Percentiles rank a stretch among this genome's conserved stretches.
Evolutionary conservation across 2,329 filamentous ascomycete species (phyloP).

Genomic region (Exophiala viscosa): DNA sequence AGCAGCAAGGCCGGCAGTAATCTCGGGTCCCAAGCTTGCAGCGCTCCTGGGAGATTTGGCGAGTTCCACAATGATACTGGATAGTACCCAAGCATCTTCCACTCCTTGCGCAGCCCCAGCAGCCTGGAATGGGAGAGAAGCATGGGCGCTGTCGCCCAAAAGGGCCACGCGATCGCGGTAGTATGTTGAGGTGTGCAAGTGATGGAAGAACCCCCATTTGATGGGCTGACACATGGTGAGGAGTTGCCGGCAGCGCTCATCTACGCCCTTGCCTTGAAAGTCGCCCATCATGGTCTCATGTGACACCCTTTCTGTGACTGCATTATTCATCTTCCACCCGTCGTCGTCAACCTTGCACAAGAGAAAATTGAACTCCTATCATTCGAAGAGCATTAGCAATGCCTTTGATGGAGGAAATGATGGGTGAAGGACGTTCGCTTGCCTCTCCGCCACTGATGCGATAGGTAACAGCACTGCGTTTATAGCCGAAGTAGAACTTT

Average conservation of each 20-base stretch:
- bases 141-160: constrained; percentile 40
- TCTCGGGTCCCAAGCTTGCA: constrained; percentile 24
- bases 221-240: constrained; percentile 12
- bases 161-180: constrained; percentile 31
- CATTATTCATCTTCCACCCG: neutral
- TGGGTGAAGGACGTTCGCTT: constrained; percentile 31
- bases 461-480: constrained; percentile 18
- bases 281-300: constrained; percentile 19
- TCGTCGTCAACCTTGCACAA: too few species aligned
- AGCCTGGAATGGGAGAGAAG: constrained; percentile 36
- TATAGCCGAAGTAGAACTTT: constrained; percentile 20
- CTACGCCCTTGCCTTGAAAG: constrained; percentile 10
- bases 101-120: constrained; percentile 39
- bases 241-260: constrained; percentile 14
- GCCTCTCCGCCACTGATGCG: constrained; percentile 18
- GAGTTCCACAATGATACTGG: constrained; percentile 29
- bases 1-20: constrained; percentile 46
- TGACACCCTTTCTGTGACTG: constrained; percentile 12
- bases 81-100: constrained; percentile 37
- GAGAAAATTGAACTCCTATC: too few species aligned
- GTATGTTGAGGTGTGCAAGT: constrained; percentile 35
- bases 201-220: constrained; percentile 34
- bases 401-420: constrained; percentile 21
- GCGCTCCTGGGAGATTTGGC: constrained; percentile 29
- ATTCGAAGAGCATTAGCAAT: too few species aligned